Evolutionary conservation across 2,329 filamentous ascomycete species (phyloP), one percentile per base, ranked within the genome.

Genomic region (Parascedosporium putredinis): DNA sequence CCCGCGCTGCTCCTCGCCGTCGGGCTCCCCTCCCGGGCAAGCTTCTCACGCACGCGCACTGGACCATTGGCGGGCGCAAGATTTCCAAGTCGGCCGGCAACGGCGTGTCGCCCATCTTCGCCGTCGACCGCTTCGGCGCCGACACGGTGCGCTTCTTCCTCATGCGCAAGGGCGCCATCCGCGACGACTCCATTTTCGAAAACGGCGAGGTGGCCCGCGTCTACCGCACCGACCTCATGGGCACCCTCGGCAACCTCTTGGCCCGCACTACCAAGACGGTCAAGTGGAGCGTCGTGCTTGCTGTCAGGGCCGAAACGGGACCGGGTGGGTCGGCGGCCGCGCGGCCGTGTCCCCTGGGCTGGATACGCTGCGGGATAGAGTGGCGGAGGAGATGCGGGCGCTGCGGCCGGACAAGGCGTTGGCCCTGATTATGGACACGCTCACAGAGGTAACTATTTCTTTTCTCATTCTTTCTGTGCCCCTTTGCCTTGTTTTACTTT

Each of bases 31-130:
- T 86, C 1, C 88, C 93, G 1, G 84, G 82, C 60, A 81, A 82
- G 54, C 78, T 98, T 27, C 72, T 98, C 2, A 88, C 88, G 48
- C 93, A 98, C 62, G 89, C 84, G 2, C 93, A 98, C 64, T 98
- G 94, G 93, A 95, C 89, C 12, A 83, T 98, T 68, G 87, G 86
- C 50, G 81, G 81, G 49, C 79, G 83, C 57, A 98, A 98, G 66
- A 98, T 98, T 90, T 91, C 90, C 53, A 98, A 98, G 65, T 95
- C 88, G 1, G 80, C 85, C 2, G 93, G 93, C 54, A 96, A 96
- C 62, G 91, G 95, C 2, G 91, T 98, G 40, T 93, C 95, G 60
- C 93, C 93, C 0, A 89, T 94, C 61, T 88, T 88, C 57, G 93
- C 93, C 10, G 77, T 97, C 45, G 84, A 95, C 55, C 79, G 90